Evolutionary conservation across 306 rosid genomes (phyloP), one percentile per base, ranked within the genome.

Genomic region (Lathyrus tuberosus): DNA sequence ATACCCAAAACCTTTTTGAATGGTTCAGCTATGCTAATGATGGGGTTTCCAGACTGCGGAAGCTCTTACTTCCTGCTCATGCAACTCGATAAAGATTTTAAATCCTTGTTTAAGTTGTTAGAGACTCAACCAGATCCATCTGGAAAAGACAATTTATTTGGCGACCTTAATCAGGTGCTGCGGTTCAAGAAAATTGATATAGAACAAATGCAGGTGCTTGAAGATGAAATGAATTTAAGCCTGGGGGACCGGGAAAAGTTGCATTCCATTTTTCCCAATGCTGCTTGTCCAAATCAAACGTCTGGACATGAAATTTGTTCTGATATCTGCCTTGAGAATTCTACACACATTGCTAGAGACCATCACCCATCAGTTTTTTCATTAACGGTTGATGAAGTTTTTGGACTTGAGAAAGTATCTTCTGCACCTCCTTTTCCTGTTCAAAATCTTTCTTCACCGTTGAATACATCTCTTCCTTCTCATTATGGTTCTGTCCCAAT

Each of bases 1-100:
- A 69, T 91, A 78, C 92, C 99, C 17, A 91, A 89, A 79, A 78
- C 63, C 84, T 65, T 89, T 78, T 82, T 61, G 24, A 82, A 82
- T 75, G 95, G 95, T 83, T 89, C 96, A 47, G 54, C 83, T 72
- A 72, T 79, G 87, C 87, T 94, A 74, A 60, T 91, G 78, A 86
- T 94, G 97, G 99, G 91, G 65, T 94, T 94, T 80, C 97, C 99
- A 33, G 99, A 94, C 61, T 85, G 96, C 75, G 91, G 95, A 80
- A 86, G 89, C 73, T 87, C 95, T 40, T 89, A 88, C 75, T 87
- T 86, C 83, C 84, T 95, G 86, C 77, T 87, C 56, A 82, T 95
- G 95, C 84, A 91, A 57, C 99, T 91, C 70, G 97, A 95, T 82
- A 91, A 87, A 84, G 96, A 89, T 81, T 95, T 89, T 61, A 89